Evolutionary conservation across 179 eudicot species (phyloP).

Genomic region (Silene noctiflora): DNA sequence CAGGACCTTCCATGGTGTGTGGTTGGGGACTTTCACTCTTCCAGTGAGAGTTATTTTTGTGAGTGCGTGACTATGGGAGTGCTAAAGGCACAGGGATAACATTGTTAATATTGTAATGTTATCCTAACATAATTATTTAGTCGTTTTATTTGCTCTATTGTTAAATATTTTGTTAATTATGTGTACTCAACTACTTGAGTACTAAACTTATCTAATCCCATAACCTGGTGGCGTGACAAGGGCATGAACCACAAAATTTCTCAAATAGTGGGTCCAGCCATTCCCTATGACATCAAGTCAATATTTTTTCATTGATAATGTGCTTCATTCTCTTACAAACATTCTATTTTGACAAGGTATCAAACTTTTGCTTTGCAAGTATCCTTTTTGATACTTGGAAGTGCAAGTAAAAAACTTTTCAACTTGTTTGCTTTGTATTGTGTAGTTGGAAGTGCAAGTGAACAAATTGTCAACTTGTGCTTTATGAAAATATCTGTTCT

Average conservation of each 20-base stretch:
- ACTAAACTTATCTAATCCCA: background rate
- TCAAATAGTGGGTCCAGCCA: background rate
- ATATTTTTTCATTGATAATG: background rate
- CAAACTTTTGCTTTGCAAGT: too few species aligned
- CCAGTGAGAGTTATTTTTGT: background rate
- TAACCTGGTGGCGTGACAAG: background rate
- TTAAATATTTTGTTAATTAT: background rate
- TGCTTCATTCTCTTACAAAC: too few species aligned
- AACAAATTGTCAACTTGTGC: too few species aligned
- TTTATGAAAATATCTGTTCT: too few species aligned
- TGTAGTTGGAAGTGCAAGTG: too few species aligned
- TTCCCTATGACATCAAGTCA: background rate
- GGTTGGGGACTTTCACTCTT: constrained; percentile 1
- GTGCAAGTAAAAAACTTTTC: too few species aligned
- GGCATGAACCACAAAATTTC: background rate
- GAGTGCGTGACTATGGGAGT: too few species aligned
- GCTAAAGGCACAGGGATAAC: too few species aligned
- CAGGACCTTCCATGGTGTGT: background rate
- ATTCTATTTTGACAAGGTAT: too few species aligned
- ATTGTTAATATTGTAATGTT: too few species aligned
- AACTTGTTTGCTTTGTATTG: too few species aligned
- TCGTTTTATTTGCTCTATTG: constrained; percentile 1
- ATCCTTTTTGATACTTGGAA: too few species aligned
- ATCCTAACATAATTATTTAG: background rate
- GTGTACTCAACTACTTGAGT: background rate